Evolutionary conservation across 2,329 filamentous ascomycete genomes (phyloP).

Genomic region (Claviceps digitariae): DNA sequence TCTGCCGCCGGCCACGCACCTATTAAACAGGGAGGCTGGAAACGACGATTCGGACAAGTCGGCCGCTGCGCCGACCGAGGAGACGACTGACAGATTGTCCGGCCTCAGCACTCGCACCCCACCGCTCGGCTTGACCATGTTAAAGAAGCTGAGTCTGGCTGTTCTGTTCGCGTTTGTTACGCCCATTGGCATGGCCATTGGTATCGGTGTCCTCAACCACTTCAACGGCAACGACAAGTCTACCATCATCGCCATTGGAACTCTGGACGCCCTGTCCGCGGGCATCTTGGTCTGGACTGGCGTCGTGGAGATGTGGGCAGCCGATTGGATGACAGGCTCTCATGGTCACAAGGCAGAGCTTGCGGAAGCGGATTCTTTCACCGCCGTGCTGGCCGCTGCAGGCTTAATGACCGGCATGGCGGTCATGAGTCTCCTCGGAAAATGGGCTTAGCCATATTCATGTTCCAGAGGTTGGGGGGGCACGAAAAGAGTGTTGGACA

Average conservation of each 20-base stretch:
- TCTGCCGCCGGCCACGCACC: slow-evolving; percentile 10
- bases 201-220: slow-evolving; percentile 52
- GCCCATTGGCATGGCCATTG: slow-evolving; percentile 68
- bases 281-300: slow-evolving; percentile 72
- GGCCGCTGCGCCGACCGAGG: slow-evolving; percentile 9
- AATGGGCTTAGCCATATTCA: slow-evolving; percentile 61
- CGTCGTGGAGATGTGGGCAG: slow-evolving; percentile 66
- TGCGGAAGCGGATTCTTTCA: slow-evolving; percentile 32
- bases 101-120: slow-evolving; percentile 9
- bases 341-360: slow-evolving; percentile 33
- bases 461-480: no score
- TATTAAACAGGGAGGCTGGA: slow-evolving; percentile 1
- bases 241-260: slow-evolving; percentile 59
- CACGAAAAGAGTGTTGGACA: no score
- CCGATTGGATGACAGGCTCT: slow-evolving; percentile 51
- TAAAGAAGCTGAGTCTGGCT: slow-evolving; percentile 48
- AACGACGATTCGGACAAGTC: slow-evolving; percentile 13
- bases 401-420: slow-evolving; percentile 48
- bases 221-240: slow-evolving; percentile 62
- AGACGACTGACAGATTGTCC: slow-evolving; percentile 7
- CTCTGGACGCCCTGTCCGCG: slow-evolving; percentile 58
- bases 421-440: slow-evolving; percentile 60
- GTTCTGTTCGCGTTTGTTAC: slow-evolving; percentile 55
- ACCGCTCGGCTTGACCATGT: slow-evolving; percentile 19
- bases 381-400: slow-evolving; percentile 34